Base-by-base conservation (phyloP, 2,329 filamentous ascomycete genomes). In the Penicillium palitans region DNA sequence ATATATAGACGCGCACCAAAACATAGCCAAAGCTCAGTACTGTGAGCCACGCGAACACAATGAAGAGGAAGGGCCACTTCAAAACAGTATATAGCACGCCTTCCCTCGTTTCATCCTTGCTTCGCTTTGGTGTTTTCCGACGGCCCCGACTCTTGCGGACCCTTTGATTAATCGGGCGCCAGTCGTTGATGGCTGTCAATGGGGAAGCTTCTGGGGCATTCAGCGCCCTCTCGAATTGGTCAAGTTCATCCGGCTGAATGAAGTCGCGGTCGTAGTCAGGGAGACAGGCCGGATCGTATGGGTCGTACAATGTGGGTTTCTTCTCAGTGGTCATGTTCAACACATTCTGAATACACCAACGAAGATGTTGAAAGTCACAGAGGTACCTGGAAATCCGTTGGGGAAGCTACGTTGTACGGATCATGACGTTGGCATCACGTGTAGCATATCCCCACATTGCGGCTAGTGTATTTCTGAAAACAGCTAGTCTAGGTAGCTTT, bases 131-230 rank as follows among this genome's bases (percentile, higher is more conserved):
- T 17, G 62, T 60, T 58, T 74, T 78, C 35, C 82, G 82, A 31
- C 84, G 71, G 39, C 65, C 64, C 66, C 71, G 74, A 62, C 68
- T 75, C 72, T 73, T 78, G 58, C 81, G 80, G 24, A 93, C 82
- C 57, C 84, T 87, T 71, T 93, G 86, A 66, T 90, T 88, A 13
- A 98, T 86, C 0, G 95, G 95, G 17, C 90, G 88, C 95, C 95
- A 99, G 79, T 99, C 95, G 74, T 96, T 96, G 71, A 96, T 86
- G 41, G 95, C 93, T 4, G 91, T 90, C 68, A 98, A 87, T 37
- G 89, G 87, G 41, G 88, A 82, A 1, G 85, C 85, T 61, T 96
- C 91, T 0, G 93, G 91, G 1, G 90, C 90, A n/a, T 86, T 84
- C 9, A 97, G 83, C 8, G 93, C 93, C 59, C 84, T 85, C 60